Percentiles rank a stretch among this genome's conserved stretches.
Conservation (phyloP, 352 stramenopile species). For the Pythium rishiriense region DNA sequence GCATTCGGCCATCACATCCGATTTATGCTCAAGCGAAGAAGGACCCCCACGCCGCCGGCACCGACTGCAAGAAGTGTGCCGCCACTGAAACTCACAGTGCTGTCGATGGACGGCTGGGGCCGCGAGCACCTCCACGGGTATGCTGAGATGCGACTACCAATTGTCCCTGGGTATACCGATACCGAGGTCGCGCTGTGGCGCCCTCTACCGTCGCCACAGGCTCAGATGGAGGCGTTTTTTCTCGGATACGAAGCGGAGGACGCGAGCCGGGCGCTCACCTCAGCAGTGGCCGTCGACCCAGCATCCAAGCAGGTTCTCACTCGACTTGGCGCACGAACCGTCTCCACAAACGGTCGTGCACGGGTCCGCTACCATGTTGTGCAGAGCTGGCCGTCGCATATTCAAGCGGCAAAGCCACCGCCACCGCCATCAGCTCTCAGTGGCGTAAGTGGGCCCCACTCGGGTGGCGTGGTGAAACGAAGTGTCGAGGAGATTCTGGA, state of each 20-base stretch:
- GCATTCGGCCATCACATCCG: slow-evolving; percentile 17
- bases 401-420: not conserved
- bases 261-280: not conserved
- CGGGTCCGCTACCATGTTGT: slow-evolving; percentile 38
- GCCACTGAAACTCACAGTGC: slow-evolving; percentile 33
- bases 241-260: slow-evolving; percentile 40
- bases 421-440: not conserved
- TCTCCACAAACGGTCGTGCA: slow-evolving; percentile 37
- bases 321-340: slow-evolving; percentile 38
- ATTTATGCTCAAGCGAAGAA: not conserved
- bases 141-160: slow-evolving; percentile 37
- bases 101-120: slow-evolving; percentile 47
- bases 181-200: slow-evolving; percentile 40
- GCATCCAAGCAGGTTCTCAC: slow-evolving; percentile 3
- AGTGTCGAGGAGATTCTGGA: slow-evolving; percentile 76
- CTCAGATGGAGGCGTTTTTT: slow-evolving; percentile 68
- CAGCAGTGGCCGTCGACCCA: not conserved
- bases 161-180: slow-evolving; percentile 34
- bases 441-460: not conserved
- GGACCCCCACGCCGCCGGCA: not conserved
- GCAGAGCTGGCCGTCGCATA: not conserved
- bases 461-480: slow-evolving; percentile 44
- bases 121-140: slow-evolving; percentile 41
- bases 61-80: not conserved
- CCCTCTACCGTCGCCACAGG: slow-evolving; percentile 31